Percentiles rank a stretch among this genome's conserved stretches.
Conservation (phyloP, 129 eudicot species). For the Lactuca saligna region DNA sequence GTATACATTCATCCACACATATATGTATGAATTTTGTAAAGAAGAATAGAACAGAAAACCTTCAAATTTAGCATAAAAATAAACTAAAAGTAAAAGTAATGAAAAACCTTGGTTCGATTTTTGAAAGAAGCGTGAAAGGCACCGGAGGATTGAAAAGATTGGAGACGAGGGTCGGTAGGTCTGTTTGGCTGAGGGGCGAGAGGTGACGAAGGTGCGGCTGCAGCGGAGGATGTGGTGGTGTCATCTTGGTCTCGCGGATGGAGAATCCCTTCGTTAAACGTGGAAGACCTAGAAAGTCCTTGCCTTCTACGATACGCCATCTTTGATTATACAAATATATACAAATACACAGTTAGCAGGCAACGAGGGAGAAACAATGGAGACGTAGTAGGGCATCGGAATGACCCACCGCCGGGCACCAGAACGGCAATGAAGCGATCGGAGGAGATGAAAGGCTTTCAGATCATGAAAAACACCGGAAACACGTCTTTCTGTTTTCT, state of each 20-base stretch:
- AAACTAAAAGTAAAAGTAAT: neutral
- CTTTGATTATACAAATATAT: constrained; percentile 2
- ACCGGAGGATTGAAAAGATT: constrained; percentile 46
- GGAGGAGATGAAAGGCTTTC: constrained; percentile 24
- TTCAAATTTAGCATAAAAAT: neutral
- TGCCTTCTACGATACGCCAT: constrained; percentile 76
- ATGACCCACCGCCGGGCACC: constrained; percentile 34
- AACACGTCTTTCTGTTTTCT: constrained; percentile 21
- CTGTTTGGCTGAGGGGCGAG: constrained; percentile 32
- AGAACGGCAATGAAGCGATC: constrained; percentile 21
- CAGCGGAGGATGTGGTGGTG: constrained; percentile 18
- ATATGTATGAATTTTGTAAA: neutral
- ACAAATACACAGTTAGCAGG: neutral
- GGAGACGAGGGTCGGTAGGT: constrained; percentile 56
- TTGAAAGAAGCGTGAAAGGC: constrained; percentile 41
- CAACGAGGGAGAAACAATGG: neutral
- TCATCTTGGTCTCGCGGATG: constrained; percentile 27
- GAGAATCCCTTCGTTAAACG: constrained; percentile 54
- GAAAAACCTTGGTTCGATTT: constrained; percentile 35
- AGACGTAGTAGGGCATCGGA: constrained; percentile 31
- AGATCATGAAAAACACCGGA: constrained; percentile 15
- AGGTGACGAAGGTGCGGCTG: constrained; percentile 6
- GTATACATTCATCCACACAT: neutral
- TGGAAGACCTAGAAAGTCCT: constrained; percentile 52
- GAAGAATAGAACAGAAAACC: neutral